These are phyloP conservation scores for Cladosporium halotolerans DNA, from an alignment of 2,329 filamentous ascomycete genomes.

Conservation along the genomic window DNA sequence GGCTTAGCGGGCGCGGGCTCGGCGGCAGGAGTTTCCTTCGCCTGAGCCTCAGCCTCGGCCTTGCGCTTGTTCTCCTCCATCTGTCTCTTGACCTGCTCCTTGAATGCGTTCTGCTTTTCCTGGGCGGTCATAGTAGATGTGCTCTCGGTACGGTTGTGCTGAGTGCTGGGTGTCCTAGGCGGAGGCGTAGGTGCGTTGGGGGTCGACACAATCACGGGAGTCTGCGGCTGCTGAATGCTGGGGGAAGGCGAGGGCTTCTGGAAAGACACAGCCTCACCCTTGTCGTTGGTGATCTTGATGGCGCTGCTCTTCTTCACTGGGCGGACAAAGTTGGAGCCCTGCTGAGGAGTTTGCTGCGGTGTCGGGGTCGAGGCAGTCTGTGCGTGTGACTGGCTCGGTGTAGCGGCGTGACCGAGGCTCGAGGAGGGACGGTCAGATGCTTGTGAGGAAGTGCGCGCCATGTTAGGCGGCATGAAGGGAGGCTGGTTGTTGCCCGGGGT, in stretches of 20 bases:
- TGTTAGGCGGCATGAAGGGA: slow-evolving; percentile 56
- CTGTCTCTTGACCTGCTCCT: slow-evolving; percentile 61
- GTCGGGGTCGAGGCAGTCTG: slow-evolving; percentile 49
- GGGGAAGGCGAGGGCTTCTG: slow-evolving; percentile 51
- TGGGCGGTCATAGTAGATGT: slow-evolving; percentile 64
- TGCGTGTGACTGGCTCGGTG: slow-evolving; percentile 25
- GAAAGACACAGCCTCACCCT: slow-evolving; percentile 69
- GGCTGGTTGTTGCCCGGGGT: slow-evolving; percentile 40
- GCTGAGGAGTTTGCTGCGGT: slow-evolving; percentile 53
- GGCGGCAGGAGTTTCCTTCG: slow-evolving; percentile 45
- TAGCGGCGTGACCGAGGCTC: slow-evolving; percentile 52
- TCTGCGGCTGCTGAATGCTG: slow-evolving; percentile 50
- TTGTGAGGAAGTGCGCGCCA: slow-evolving; percentile 81
- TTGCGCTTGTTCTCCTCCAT: slow-evolving; percentile 37
- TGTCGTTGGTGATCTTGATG: slow-evolving; percentile 76
- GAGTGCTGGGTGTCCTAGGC: slow-evolving; percentile 63
- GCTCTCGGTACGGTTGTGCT: slow-evolving; percentile 67
- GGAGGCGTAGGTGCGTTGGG: slow-evolving; percentile 66
- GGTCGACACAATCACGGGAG: slow-evolving; percentile 63
- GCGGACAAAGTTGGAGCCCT: slow-evolving; percentile 57
- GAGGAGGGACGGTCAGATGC: slow-evolving; percentile 59
- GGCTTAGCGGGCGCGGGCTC: slow-evolving; percentile 43
- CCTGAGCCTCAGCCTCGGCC: slow-evolving; percentile 40
- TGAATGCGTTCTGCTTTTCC: slow-evolving; percentile 59
- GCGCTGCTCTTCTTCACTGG: slow-evolving; percentile 64